Conservation (phyloP, 169 alveolate genomes). For the Plasmodium ovale region DNA sequence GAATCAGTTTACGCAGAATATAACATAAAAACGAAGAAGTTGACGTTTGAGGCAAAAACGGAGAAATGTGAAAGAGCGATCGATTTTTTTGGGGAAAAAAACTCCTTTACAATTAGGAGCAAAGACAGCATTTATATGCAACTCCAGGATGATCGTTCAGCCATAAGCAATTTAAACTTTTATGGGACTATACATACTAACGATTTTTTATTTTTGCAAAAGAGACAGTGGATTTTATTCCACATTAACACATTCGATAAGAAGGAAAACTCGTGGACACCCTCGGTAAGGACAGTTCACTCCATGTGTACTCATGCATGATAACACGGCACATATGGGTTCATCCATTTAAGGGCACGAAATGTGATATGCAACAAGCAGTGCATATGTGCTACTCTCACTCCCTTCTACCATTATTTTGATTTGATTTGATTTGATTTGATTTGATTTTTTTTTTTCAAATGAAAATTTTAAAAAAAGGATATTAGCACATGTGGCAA, state of each 20-base stretch:
- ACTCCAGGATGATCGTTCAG: constrained; percentile 33
- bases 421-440: neutral
- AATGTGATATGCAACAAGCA: no score
- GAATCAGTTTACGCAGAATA: constrained; percentile 1
- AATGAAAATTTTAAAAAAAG: neutral
- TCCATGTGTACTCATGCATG: neutral
- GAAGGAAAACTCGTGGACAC: constrained; percentile 39
- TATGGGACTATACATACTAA: constrained; percentile 63
- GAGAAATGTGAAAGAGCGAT: constrained; percentile 21
- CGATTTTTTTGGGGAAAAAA: constrained; percentile 9
- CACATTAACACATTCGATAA: constrained; percentile 45
- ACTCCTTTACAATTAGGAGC: constrained; percentile 15
- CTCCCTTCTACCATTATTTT: neutral
- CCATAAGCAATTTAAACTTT: constrained; percentile 30
- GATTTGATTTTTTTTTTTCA: neutral
- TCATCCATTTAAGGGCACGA: no score
- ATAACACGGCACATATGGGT: no score
- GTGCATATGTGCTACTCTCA: no score
- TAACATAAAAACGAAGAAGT: constrained; percentile 39
- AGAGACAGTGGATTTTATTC: constrained; percentile 45
- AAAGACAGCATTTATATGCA: constrained; percentile 25
- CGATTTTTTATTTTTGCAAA: constrained; percentile 28
- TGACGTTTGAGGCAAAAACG: constrained; percentile 21
- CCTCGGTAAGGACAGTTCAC: constrained; percentile 66
- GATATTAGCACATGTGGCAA: constrained; percentile 58